Evolutionary conservation across 768 basidiomycete species (phyloP).

Genomic region (Agaricus bisporus): DNA sequence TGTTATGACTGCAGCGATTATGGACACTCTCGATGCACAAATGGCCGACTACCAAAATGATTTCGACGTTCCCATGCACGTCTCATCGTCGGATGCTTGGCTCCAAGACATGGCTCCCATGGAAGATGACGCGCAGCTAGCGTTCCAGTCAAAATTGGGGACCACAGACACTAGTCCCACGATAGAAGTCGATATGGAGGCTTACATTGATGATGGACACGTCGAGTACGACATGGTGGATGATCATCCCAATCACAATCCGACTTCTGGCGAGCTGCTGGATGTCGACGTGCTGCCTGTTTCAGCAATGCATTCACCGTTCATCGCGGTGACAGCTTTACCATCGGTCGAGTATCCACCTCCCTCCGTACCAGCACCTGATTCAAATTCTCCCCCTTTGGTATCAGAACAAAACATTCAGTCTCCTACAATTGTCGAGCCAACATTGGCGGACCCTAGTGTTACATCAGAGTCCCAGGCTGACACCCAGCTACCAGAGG

Average conservation of each 20-base stretch:
- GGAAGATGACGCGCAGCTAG: conserved; percentile 12
- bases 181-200: conserved; percentile 16
- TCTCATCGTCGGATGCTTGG: conserved; percentile 15
- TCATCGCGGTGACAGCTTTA: neutral
- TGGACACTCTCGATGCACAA: conserved; percentile 12
- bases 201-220: conserved; percentile 12
- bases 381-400: neutral
- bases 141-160: conserved; percentile 2
- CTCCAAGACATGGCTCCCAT: conserved; percentile 13
- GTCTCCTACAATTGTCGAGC: neutral
- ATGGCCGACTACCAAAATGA: conserved; percentile 15
- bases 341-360: neutral
- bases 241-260: conserved; percentile 9
- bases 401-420: neutral
- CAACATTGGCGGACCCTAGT: neutral
- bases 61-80: conserved; percentile 14
- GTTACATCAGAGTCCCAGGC: neutral
- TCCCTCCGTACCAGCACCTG: neutral
- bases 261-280: conserved; percentile 9
- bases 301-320: conserved; percentile 6
- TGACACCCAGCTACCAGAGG: neutral
- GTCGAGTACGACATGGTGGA: conserved; percentile 16
- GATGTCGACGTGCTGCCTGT: conserved; percentile 14
- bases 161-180: conserved; percentile 3
- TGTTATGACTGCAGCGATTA: conserved; percentile 11